Base-by-base conservation (phyloP, 176 grass and related monocot genomes). In the Bothriochloa decipiens region DNA sequence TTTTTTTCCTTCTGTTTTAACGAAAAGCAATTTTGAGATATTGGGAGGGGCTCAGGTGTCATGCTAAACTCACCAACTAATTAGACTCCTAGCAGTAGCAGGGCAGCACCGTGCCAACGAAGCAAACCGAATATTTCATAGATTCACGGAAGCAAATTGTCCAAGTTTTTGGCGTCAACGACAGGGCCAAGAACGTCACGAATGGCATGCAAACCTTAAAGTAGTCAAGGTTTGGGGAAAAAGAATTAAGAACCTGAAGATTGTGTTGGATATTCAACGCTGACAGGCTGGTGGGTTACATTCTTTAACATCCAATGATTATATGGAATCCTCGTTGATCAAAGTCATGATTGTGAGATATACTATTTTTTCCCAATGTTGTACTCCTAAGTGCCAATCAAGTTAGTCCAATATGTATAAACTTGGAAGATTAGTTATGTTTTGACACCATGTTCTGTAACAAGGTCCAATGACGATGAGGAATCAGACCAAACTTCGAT, bases 251-350 rank as follows among this genome's bases (percentile, higher is more conserved):
- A 43, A 27, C 76, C 37, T 78, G 67, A 70, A 70, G 57, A 78
- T 64, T 64, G n/a, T 78, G 57, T 8, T 43, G n/a, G 57, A 78
- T 79, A 65, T 65, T 79, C 58, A 79, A 79, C 60, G 58, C 37
- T 20, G 58, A 45, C 37, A 79, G 57, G 37, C 26, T 79, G 39
- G 37, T 45, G 60, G 11, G 23, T 4, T 45, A 12, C 76, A 79
- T 65, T 49, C 4, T 17, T 49, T 49, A 49, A 49, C 4, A 15
- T 49, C 13, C 47, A 49, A 49, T 49, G 47, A 49, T 49, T 47
- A 47, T 37, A 40, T 42, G 13, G 45, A 49, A 49, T 49, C 47
- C 47, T 49, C 14, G 1, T 14, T 49, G 1, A 16, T 49, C 47
- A 4, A 49, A 49, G 47, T 49, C 47, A 49, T 49, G 47, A 49